Base-by-base conservation (phyloP, 2,329 filamentous ascomycete genomes). In the Ophidiomyces ophidiicola region DNA sequence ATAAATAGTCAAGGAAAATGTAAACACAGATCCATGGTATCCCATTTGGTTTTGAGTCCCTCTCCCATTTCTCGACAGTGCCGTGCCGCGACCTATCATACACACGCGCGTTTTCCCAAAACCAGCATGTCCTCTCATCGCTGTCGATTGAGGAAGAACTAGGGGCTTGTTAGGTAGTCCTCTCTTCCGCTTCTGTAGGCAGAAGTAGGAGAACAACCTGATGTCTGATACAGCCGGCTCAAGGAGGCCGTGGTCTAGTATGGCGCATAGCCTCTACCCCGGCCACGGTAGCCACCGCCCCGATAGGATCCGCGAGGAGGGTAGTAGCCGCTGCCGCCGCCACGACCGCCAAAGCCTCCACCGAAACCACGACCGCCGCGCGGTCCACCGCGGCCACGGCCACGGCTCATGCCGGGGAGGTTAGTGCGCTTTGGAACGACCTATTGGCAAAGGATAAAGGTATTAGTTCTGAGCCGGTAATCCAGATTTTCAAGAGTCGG, bases 341-440 rank as follows among this genome's bases (percentile, higher is more conserved):
- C 63, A 36, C 72, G 66, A 26, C 70, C 63, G 10, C 69, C 62
- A 49, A 64, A 65, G 7, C 66, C 68, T 8, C 44, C 45, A 17
- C 42, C 45, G 14, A 43, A 47, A 39, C 44, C 41, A 32, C 42
- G 53, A 45, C 48, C 68, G 45, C 72, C 75, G 41, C 65, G 56
- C 46, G 62, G 60, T 48, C 72, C 62, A 36, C 72, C 67, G 40
- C 62, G 59, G 42, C 63, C 62, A 19, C 69, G 66, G 41, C 86
- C 85, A 47, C 88, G 78, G 50, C 75, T 81, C 85, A 98, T 88
- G 44, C 90, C 90, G 1, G 90, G 90, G 38, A 98, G 70, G 59
- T 98, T 98, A 51, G 90, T 98, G 35, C 47, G 82, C 70, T 98
- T 98, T 23, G 90, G 88, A 15, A 80, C 76, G 42, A 84, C 80